Evolutionary conservation across 352 stramenopile genomes (phyloP), one percentile per base, ranked within the genome.

Genomic region (Albugo candida): DNA sequence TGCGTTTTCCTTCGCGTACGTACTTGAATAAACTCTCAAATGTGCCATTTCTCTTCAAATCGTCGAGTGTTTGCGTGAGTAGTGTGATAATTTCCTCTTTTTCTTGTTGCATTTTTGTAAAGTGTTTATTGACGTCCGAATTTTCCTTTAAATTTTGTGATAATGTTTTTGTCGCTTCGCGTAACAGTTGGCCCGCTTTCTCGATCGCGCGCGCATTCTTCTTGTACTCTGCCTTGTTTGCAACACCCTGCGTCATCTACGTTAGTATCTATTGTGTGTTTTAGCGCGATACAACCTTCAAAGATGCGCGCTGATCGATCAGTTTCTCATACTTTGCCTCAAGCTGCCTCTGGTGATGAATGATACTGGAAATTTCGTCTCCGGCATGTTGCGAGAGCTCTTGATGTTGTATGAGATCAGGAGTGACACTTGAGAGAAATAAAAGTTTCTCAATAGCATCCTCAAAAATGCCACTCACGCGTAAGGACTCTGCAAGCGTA

Each of bases 201-300:
- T 94, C 72, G 48, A 96, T 95, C 55, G 95, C 81, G 10, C 62
- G 69, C 60, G 95, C 81, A 59, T 94, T 92, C 43, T 94, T 73
- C 41, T 94, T 95, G 54, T 94, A 95, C 61, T 88, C 91, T 55
- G 73, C 86, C 53, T 95, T 95, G 63, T 95, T 95, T 11, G 76
- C 67, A 2, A 95, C 60, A 14, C 86, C 82, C 63, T 73, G 37
- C 13, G 12, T 16, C 0, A 49, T 13, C 19, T 4, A 19, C 36
- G 38, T 43, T 43, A 43, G 38, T 8, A 43, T 10, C 3, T 8
- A 43, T 31, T 31, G 3, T 31, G 3, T 31, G 24, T 31, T 8
- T 31, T 31, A 31, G 1, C 12, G 16, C 0, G 13, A 24, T 2
- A 16, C 12, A 49, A 69, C 63, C 55, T 95, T 95, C 11, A 95